Conservation (phyloP, 768 basidiomycete species). For the Sutorius australiensis region DNA sequence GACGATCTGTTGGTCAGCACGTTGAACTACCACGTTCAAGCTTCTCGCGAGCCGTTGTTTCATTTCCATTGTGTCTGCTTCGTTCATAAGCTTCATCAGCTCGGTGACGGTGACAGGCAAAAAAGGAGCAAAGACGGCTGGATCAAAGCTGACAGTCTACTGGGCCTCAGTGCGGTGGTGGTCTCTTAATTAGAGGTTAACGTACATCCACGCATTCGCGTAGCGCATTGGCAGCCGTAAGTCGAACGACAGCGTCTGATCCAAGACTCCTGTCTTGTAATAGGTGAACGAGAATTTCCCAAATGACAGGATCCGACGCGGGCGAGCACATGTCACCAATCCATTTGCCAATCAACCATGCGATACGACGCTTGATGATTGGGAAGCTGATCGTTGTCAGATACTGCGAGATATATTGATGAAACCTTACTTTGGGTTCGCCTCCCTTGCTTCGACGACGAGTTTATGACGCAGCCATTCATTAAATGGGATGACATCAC, state of each 20-base stretch:
- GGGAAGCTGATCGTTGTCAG: constrained; percentile 56
- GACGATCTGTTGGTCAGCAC: constrained; percentile 51
- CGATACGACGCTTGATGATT: constrained; percentile 91
- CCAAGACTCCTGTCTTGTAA: constrained; percentile 64
- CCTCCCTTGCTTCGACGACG: constrained; percentile 52
- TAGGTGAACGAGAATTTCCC: constrained; percentile 79
- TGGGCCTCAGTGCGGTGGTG: constrained; percentile 5
- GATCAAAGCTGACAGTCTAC: constrained; percentile 64
- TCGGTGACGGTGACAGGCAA: constrained; percentile 58
- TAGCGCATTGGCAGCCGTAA: constrained; percentile 78
- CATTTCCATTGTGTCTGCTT: constrained; percentile 72
- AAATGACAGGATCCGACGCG: constrained; percentile 60
- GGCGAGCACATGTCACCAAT: constrained; percentile 62
- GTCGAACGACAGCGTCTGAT: constrained; percentile 79
- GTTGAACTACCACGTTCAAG: constrained; percentile 66
- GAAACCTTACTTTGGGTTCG: constrained; percentile 51
- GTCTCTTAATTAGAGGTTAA: constrained; percentile 6
- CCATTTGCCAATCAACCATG: constrained; percentile 93
- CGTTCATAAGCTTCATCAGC: constrained; percentile 64
- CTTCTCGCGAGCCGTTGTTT: constrained; percentile 70
- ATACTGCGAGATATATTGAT: constrained; percentile 2
- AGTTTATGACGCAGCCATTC: constrained; percentile 66
- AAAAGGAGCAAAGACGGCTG: constrained; percentile 63
- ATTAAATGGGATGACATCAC: constrained; percentile 61
- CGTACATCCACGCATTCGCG: constrained; percentile 84